Evolutionary conservation across 106 monocot genomes (phyloP).

Genomic region (Acorus calamus): DNA sequence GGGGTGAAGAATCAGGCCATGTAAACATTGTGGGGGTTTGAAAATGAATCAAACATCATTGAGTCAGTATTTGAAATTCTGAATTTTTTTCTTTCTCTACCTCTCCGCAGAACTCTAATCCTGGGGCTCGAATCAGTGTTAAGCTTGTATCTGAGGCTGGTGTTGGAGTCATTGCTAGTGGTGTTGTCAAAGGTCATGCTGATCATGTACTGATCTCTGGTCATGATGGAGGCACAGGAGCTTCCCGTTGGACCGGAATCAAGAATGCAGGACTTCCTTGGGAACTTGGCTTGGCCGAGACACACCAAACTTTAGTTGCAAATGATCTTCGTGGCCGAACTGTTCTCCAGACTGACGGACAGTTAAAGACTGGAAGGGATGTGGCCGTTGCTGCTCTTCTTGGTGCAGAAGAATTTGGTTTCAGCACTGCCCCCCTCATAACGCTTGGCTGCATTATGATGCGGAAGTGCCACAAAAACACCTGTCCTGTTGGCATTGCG

Average conservation of each 20-base stretch:
- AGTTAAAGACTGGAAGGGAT: constrained; percentile 95
- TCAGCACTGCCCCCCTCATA: constrained; percentile 95
- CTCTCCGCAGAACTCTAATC: constrained; percentile 71
- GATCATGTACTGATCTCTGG: constrained; percentile 99
- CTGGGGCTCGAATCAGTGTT: constrained; percentile 88
- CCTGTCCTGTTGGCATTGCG: constrained; percentile 96
- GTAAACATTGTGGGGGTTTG: no score
- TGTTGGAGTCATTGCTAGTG: constrained; percentile 98
- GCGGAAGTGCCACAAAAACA: constrained; percentile 96
- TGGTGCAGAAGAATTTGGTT: constrained; percentile 99
- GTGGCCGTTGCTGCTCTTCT: constrained; percentile 91
- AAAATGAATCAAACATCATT: no score
- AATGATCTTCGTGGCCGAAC: constrained; percentile 97
- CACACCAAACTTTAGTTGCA: constrained; percentile 91
- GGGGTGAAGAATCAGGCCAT: no score
- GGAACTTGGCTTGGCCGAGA: constrained; percentile 97
- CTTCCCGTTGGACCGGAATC: constrained; percentile 98
- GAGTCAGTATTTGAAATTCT: neutral
- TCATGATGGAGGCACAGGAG: constrained; percentile 98
- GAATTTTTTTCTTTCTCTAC: constrained; percentile 3
- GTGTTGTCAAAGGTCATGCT: constrained; percentile 98
- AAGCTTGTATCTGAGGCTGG: constrained; percentile 97
- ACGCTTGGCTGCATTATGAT: constrained; percentile 99
- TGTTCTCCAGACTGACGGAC: constrained; percentile 91
- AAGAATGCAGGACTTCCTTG: constrained; percentile 98